phyloP scores from a whole-genome alignment of 768 basidiomycete genomes.

The Hysterangium stoloniferum region DNA sequence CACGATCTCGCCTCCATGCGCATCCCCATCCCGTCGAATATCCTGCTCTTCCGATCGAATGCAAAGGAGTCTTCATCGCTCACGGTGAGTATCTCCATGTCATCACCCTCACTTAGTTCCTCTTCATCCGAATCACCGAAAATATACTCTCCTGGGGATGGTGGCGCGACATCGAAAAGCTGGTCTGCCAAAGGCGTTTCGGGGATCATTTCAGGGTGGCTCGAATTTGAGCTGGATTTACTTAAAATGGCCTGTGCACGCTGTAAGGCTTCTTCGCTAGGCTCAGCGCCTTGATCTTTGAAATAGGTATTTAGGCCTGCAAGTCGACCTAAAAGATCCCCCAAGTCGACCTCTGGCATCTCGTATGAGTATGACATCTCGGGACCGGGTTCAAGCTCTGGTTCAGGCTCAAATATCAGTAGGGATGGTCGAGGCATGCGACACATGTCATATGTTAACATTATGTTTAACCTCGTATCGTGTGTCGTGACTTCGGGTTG shows the following conservation, averaged over 20 bases:
- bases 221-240: not conserved
- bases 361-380: conserved; percentile 22
- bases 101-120: not conserved
- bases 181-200: conserved; percentile 10
- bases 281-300: conserved; percentile 20
- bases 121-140: not conserved
- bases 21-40: not conserved
- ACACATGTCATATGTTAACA: conserved; percentile 82
- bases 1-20: not conserved
- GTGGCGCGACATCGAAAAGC: conserved; percentile 10
- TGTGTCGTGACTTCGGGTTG: conserved; percentile 53
- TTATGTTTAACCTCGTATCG: conserved; percentile 66
- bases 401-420: conserved; percentile 62
- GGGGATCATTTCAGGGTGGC: conserved; percentile 8
- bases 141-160: conserved; percentile 1
- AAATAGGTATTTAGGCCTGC: conserved; percentile 31
- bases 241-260: conserved; percentile 10
- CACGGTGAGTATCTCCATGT: not conserved
- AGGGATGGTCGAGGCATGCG: conserved; percentile 63
- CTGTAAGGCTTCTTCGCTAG: conserved; percentile 10
- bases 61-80: conserved; percentile 9
- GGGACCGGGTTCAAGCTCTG: conserved; percentile 26
- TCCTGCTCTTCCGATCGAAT: conserved; percentile 8
- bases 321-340: conserved; percentile 45
- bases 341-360: conserved; percentile 51